These are phyloP conservation scores for Paraconiothyrium sp. DNA, from an alignment of 2,329 filamentous ascomycete species.

Conservation along the genomic window DNA sequence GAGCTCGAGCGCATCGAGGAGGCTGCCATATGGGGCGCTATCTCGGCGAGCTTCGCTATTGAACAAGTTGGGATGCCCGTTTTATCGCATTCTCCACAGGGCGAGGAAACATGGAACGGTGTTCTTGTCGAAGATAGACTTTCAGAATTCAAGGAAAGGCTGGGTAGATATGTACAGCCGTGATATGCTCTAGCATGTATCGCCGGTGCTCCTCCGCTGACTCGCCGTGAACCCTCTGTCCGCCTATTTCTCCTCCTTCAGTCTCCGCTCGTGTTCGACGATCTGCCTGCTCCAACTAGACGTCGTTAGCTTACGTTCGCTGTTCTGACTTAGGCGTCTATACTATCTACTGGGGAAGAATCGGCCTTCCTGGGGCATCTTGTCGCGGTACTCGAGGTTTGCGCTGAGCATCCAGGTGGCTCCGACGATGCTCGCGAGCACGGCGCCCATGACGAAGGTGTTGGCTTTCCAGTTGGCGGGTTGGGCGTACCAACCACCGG, in stretches of 20 bases:
- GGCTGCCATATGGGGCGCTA: conserved; percentile 78
- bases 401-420: conserved; percentile 78
- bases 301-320: conserved; percentile 38
- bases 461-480: conserved; percentile 95
- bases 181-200: conserved; percentile 35
- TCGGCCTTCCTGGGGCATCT: conserved; percentile 77
- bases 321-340: conserved; percentile 48
- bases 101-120: conserved; percentile 62
- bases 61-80: conserved; percentile 89
- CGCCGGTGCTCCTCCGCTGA: conserved; percentile 24
- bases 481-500: conserved; percentile 97
- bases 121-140: conserved; percentile 54
- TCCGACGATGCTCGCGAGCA: conserved; percentile 73
- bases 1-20: conserved; percentile 64
- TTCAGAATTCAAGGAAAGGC: conserved; percentile 51
- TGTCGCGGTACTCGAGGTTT: conserved; percentile 75
- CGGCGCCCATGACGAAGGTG: conserved; percentile 77
- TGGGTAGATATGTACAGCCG: conserved; percentile 51
- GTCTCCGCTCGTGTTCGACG: conserved; percentile 70
- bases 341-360: conserved; percentile 89
- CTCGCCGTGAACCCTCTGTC: conserved; percentile 13
- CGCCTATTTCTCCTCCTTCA: conserved; percentile 43
- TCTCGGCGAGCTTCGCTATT: conserved; percentile 91
- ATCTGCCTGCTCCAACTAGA: conserved; percentile 77
- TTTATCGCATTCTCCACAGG: conserved; percentile 50